These are phyloP conservation scores for Gynochthodes officinalis DNA, from an alignment of 257 asterid genomes.

Conservation along the genomic window DNA sequence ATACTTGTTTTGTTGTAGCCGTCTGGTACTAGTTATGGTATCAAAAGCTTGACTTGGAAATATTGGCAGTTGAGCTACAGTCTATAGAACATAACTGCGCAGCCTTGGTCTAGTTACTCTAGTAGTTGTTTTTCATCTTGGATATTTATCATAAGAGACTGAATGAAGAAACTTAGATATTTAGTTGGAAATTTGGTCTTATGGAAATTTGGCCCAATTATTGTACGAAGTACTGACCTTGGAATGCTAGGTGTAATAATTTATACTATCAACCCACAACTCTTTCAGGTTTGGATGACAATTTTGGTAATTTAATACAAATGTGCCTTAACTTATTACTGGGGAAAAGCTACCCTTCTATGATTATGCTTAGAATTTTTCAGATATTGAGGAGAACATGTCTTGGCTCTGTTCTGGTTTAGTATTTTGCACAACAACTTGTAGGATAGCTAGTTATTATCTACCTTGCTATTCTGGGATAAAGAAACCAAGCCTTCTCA, in stretches of 20 bases:
- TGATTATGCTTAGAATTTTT: neutral
- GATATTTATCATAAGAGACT: neutral
- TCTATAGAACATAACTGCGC: neutral
- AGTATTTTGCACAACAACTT: neutral
- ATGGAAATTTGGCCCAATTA: neutral
- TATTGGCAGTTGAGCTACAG: neutral
- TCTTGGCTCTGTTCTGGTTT: neutral
- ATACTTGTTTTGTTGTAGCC: too few relatives aligned
- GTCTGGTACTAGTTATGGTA: neutral
- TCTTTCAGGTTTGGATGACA: neutral
- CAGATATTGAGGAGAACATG: neutral
- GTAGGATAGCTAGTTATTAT: neutral
- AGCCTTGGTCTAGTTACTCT: too few relatives aligned
- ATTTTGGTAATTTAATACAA: neutral
- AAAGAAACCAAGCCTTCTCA: neutral
- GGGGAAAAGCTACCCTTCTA: neutral
- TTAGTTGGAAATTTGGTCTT: neutral
- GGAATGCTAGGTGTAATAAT: too few relatives aligned
- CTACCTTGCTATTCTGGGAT: neutral
- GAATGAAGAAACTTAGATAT: neutral
- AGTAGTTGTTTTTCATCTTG: neutral
- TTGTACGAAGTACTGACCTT: neutral
- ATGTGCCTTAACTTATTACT: neutral
- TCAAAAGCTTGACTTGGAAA: neutral
- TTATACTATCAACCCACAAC: neutral